phyloP scores from a whole-genome alignment of 2,329 filamentous ascomycete species.

The Drechslerella coelobrocha region DNA sequence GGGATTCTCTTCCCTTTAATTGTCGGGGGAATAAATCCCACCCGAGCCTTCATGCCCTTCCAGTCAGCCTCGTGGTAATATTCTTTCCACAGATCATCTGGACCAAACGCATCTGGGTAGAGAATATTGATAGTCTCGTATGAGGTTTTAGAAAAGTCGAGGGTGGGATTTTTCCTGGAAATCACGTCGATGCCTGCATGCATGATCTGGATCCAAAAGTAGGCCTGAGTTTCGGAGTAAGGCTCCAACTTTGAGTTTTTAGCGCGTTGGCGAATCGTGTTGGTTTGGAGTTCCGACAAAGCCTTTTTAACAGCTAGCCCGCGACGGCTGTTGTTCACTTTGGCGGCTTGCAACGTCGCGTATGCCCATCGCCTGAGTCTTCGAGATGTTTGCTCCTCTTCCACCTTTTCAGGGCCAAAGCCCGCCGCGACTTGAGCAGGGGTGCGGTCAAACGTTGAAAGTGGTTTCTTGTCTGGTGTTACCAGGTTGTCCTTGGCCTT shows the following conservation, averaged over 20 bases:
- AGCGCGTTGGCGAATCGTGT: conserved; percentile 48
- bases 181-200: conserved; percentile 51
- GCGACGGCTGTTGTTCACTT: conserved; percentile 48
- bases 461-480: conserved; percentile 56
- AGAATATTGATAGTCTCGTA: conserved; percentile 51
- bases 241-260: conserved; percentile 39
- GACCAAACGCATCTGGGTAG: conserved; percentile 50
- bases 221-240: conserved; percentile 53
- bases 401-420: conserved; percentile 12
- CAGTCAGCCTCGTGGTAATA: conserved; percentile 51
- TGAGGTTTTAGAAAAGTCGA: conserved; percentile 47
- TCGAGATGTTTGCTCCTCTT: conserved; percentile 15
- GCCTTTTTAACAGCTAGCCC: conserved; percentile 54
- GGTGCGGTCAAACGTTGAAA: conserved; percentile 51
- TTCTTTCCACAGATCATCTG: conserved; percentile 48
- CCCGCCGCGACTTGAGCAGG: background rate
- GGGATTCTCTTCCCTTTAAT: conserved; percentile 49
- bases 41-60: conserved; percentile 51
- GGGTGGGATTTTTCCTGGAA: conserved; percentile 20
- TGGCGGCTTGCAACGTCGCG: conserved; percentile 55
- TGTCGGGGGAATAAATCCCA: conserved; percentile 47
- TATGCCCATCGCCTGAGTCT: conserved; percentile 56
- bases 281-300: conserved; percentile 40
- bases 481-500: conserved; percentile 55
- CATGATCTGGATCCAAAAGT: conserved; percentile 52